phyloP scores from a whole-genome alignment of 495 filamentous ascomycete genomes.

The Xanthoparmelia taractica region DNA sequence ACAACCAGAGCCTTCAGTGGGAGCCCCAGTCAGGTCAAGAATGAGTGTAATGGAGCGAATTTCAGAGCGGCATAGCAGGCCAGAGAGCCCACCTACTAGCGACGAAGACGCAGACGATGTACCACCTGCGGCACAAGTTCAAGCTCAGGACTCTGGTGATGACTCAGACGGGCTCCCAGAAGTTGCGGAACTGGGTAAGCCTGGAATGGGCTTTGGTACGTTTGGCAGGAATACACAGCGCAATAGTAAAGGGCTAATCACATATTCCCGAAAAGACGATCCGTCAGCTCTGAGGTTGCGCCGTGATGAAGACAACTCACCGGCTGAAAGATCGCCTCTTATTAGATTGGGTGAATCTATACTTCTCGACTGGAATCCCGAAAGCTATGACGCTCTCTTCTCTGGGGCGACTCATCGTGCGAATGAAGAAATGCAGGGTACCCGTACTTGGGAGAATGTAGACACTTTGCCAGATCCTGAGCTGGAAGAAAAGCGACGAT shows the following conservation, averaged over 20 bases:
- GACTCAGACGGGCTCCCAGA: constrained; percentile 29
- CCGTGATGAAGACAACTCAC: constrained; percentile 1
- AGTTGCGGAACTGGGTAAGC: constrained; percentile 19
- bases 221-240: constrained; percentile 20
- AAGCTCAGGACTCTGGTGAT: constrained; percentile 22
- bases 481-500: constrained; percentile 50
- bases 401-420: constrained; percentile 36
- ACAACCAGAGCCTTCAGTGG: constrained; percentile 9
- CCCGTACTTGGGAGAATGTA: constrained; percentile 45
- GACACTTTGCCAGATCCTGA: constrained; percentile 56
- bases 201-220: constrained; percentile 21
- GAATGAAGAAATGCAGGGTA: constrained; percentile 40
- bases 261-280: constrained; percentile 28
- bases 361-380: constrained; percentile 70
- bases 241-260: constrained; percentile 27
- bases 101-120: constrained; percentile 32
- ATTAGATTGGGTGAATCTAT: constrained; percentile 73
- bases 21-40: constrained; percentile 1
- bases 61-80: constrained; percentile 11
- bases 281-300: constrained; percentile 18
- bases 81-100: constrained; percentile 25
- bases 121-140: constrained; percentile 15
- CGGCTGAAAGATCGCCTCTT: constrained; percentile 42
- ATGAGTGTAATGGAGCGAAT: constrained; percentile 10
- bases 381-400: constrained; percentile 64